A percentile compares a stretch with the other conserved stretches of the same genome.
phyloP scores from a whole-genome alignment of 2,329 filamentous ascomycete species.

The Xylaria digitata region DNA sequence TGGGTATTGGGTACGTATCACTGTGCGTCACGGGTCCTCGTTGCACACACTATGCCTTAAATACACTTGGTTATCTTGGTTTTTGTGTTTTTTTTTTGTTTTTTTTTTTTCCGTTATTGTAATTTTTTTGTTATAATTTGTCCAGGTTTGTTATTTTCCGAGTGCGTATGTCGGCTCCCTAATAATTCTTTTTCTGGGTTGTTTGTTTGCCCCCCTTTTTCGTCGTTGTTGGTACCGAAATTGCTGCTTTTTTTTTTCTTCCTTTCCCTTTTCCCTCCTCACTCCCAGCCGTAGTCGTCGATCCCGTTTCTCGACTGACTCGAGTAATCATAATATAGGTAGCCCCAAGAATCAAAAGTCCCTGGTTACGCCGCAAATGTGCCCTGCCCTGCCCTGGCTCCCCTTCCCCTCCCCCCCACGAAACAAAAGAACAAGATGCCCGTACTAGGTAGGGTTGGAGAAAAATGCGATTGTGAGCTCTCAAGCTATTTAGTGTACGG shows the following conservation, averaged over 20 bases:
- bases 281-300: slow-evolving; percentile 4
- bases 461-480: slow-evolving; percentile 2
- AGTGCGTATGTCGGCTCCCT: not conserved
- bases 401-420: not conserved
- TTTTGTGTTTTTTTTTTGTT: not conserved
- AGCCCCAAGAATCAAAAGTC: not conserved
- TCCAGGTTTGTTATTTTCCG: not conserved
- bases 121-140: too few relatives aligned
- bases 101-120: not conserved
- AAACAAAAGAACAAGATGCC: slow-evolving; percentile 1
- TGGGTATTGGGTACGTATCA: too few relatives aligned
- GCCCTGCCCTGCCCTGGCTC: too few relatives aligned
- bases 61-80: too few relatives aligned
- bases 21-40: too few relatives aligned
- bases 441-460: slow-evolving; percentile 1
- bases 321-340: slow-evolving; percentile 1
- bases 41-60: too few relatives aligned
- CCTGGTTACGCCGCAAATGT: slow-evolving; percentile 5
- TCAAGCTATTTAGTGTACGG: not conserved
- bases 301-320: not conserved
- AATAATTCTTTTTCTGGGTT: not conserved
- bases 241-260: not conserved
- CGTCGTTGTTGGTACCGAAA: not conserved
- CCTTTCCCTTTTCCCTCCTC: too few relatives aligned
- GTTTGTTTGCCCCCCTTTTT: not conserved